These are phyloP conservation scores for Fusarium sp. DNA, from an alignment of 2,329 filamentous ascomycete species.

Conservation along the genomic window DNA sequence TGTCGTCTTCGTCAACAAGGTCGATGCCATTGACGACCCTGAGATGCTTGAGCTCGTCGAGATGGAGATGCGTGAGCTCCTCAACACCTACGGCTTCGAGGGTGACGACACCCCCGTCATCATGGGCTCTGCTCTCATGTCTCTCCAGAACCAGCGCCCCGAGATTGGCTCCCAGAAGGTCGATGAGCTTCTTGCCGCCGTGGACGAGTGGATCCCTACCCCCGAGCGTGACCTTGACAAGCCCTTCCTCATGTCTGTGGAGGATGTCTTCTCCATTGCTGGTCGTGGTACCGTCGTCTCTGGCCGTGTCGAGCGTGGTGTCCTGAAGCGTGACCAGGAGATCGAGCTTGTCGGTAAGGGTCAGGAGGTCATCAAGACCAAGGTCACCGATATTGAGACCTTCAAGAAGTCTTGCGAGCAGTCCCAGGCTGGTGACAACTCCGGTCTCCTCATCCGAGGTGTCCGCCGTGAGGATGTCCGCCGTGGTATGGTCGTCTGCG, in stretches of 20 bases:
- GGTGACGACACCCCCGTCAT: constrained; percentile 98
- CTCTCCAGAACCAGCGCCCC: constrained; percentile 85
- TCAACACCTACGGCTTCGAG: constrained; percentile 94
- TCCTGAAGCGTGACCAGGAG: constrained; percentile 92
- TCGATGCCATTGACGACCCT: constrained; percentile 95
- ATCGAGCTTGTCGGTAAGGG: constrained; percentile 95
- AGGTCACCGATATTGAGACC: constrained; percentile 99
- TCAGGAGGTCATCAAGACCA: constrained; percentile 88
- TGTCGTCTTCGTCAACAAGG: constrained; percentile 99
- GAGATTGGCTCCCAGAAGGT: constrained; percentile 92
- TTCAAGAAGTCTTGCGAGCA: constrained; percentile 99
- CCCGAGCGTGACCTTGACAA: constrained; percentile 95
- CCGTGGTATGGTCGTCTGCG: constrained; percentile 93
- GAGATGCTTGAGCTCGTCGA: constrained; percentile 99
- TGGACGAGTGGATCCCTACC: constrained; percentile 97
- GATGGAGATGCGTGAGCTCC: constrained; percentile 99
- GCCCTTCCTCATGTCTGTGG: constrained; percentile 98
- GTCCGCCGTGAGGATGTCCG: constrained; percentile 94
- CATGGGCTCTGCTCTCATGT: constrained; percentile 96
- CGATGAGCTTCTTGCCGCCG: constrained; percentile 88
- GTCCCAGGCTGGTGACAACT: constrained; percentile 97
- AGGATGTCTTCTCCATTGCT: constrained; percentile 90
- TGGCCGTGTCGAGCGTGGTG: constrained; percentile 95
- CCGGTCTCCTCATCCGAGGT: constrained; percentile 94
- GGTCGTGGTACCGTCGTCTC: constrained; percentile 97